Conservation (phyloP, 768 basidiomycete genomes). For the Tylopilus subfusipes region DNA sequence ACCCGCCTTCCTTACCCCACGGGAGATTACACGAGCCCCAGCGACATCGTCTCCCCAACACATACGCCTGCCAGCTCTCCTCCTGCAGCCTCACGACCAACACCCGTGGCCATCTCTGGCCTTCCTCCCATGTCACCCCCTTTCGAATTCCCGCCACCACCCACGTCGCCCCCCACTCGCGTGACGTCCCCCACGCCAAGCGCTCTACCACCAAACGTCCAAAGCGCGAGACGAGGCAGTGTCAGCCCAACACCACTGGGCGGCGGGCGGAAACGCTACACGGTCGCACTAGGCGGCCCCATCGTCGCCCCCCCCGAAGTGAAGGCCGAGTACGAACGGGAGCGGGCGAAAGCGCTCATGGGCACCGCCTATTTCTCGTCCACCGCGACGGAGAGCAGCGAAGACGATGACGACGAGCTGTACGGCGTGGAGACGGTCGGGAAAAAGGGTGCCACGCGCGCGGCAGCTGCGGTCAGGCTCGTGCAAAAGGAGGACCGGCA, state of each 20-base stretch:
- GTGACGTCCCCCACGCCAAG: slow-evolving; percentile 23
- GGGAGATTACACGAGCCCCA: slow-evolving; percentile 75
- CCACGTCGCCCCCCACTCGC: slow-evolving; percentile 24
- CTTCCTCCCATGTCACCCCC: slow-evolving; percentile 34
- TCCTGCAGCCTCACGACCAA: slow-evolving; percentile 37
- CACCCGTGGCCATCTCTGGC: slow-evolving; percentile 45
- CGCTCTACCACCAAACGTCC: slow-evolving; percentile 42
- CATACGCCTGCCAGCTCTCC: slow-evolving; percentile 46
- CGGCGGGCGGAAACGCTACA: slow-evolving; percentile 66
- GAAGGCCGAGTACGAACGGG: slow-evolving; percentile 30
- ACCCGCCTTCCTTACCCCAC: slow-evolving; percentile 75
- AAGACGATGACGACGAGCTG: slow-evolving; percentile 36
- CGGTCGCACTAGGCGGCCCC: slow-evolving; percentile 77
- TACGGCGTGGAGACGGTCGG: slow-evolving; percentile 52
- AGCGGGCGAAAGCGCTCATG: slow-evolving; percentile 24
- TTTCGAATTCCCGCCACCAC: slow-evolving; percentile 14
- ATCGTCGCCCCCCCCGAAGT: slow-evolving; percentile 42
- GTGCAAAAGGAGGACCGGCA: slow-evolving; percentile 19
- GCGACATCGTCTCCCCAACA: slow-evolving; percentile 39
- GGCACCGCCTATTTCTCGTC: slow-evolving; percentile 44
- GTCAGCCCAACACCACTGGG: slow-evolving; percentile 65
- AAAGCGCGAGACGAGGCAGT: slow-evolving; percentile 46
- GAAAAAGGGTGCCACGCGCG: slow-evolving; percentile 38
- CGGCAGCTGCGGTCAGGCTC: slow-evolving; percentile 35
- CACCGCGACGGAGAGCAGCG: slow-evolving; percentile 34